Evolutionary conservation across 352 stramenopile species (phyloP).

Genomic region (Phytophthora gonapodyides): DNA sequence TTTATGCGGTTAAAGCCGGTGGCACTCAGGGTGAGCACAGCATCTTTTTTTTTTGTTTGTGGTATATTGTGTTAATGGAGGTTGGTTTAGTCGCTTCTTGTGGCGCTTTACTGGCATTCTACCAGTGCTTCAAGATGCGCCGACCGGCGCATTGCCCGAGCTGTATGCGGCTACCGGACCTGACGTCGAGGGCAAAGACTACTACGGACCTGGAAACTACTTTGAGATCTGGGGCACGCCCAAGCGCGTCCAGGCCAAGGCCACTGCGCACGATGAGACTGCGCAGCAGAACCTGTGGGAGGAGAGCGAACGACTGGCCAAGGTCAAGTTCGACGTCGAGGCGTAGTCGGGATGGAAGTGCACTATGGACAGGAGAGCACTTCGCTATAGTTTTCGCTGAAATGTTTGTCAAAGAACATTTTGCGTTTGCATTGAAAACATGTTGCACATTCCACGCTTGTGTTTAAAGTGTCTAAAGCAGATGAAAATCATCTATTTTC

Average conservation of each 20-base stretch:
- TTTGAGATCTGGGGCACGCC: constrained; percentile 39
- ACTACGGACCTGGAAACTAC: constrained; percentile 50
- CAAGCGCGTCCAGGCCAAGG: constrained; percentile 23
- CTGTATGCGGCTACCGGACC: constrained; percentile 44
- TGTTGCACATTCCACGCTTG: too few relatives aligned
- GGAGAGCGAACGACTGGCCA: constrained; percentile 36
- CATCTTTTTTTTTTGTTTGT: too few relatives aligned
- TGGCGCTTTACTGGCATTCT: constrained; percentile 5
- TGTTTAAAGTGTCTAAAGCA: too few relatives aligned
- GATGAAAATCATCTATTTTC: constrained; percentile 41
- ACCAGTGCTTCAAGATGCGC: constrained; percentile 23
- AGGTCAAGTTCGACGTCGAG: constrained; percentile 26
- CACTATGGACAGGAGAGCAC: background rate
- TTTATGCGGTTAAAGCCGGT: too few relatives aligned
- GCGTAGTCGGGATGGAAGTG: background rate
- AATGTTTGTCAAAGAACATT: background rate
- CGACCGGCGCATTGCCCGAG: constrained; percentile 40
- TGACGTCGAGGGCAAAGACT: constrained; percentile 43
- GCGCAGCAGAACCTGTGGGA: constrained; percentile 28
- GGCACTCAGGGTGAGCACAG: too few relatives aligned
- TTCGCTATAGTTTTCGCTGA: too few relatives aligned
- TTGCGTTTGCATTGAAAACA: constrained; percentile 2
- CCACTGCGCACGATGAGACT: constrained; percentile 15
- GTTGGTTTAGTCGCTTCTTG: constrained; percentile 11
- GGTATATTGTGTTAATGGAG: too few relatives aligned